Base-by-base conservation (phyloP, 1,139 yeast genomes). In the Kluyveromyces marxianus region DNA sequence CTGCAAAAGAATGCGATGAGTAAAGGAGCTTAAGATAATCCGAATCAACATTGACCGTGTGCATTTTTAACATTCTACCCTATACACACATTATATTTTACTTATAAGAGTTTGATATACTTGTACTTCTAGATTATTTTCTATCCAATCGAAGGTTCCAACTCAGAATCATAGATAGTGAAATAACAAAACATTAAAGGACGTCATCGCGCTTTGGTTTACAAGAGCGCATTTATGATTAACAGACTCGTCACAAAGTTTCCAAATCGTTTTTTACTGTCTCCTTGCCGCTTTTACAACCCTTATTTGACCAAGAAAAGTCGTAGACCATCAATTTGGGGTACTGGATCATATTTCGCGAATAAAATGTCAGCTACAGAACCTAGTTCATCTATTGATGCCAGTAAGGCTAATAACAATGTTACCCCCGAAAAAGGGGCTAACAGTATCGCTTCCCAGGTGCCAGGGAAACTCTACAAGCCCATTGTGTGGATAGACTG, bases 401-500 rank as follows among this genome's bases (percentile, higher is more conserved):
- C 5, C 2, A 10, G 2, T 2, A 10, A 6, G 21, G 14, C 14
- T 1, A 10, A n/a, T 4, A n/a, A 4, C 5, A 32, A 32, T 32
- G 14, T 2, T 7, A n/a, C 34, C 2, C 14, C 14, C 7, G 34
- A 14, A 14, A 14, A 14, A 14, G 21, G 21, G 21, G 21, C 21
- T 14, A 14, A 14, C 21, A 14, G 21, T 14, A 14, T 14, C 21
- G 21, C 21, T 14, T 14, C 34, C 5, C 34, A 4, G 14, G 26
- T 25, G 7, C 35, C 44, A 14, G 35, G 40, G 5, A 39, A 44
- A 25, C 44, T 53, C 25, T 50, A 48, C 45, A 60, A 60, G 41
- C 69, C 70, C 4, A 65, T 86, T 25, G 94, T 89, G 3, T 89
- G 97, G 97, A 75, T 89, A 28, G 97, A 89, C 66, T 81, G 87